A percentile compares a stretch with the other conserved stretches of the same genome.
phyloP scores from a whole-genome alignment of 495 filamentous ascomycete species.

The Neurospora hispaniola region DNA sequence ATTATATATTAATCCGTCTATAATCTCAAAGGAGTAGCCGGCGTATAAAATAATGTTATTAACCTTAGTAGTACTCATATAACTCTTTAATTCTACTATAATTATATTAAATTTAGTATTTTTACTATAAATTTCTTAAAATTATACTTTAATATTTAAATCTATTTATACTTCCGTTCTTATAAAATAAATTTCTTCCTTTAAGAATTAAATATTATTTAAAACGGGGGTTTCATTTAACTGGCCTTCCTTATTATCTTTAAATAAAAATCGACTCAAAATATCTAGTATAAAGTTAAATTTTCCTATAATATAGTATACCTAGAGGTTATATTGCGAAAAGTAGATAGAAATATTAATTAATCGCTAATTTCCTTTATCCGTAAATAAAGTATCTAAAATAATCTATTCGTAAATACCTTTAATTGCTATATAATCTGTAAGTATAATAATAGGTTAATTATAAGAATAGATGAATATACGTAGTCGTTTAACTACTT shows the following conservation, averaged over 20 bases:
- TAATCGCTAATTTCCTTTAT: neutral
- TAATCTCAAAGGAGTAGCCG: neutral
- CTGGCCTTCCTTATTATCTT: no score
- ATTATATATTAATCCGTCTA: neutral
- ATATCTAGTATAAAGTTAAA: neutral
- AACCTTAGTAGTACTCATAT: neutral
- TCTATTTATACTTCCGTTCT: neutral
- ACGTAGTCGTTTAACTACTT: neutral
- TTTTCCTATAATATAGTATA: neutral
- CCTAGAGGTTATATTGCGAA: neutral
- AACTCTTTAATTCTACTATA: no score
- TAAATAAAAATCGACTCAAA: neutral
- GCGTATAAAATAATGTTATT: neutral
- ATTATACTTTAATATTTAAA: no score
- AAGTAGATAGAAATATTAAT: neutral
- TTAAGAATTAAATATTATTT: no score
- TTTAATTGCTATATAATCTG: neutral
- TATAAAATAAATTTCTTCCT: neutral
- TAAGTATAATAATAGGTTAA: neutral
- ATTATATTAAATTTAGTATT: neutral
- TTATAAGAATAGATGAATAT: neutral
- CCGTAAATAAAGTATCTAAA: neutral
- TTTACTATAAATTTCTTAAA: neutral
- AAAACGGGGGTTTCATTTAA: no score
- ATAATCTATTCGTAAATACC: neutral